Evolutionary conservation across 75 land plant species (phyloP), one percentile per base, ranked within the genome.

Genomic region (Pinus albicaulis): DNA sequence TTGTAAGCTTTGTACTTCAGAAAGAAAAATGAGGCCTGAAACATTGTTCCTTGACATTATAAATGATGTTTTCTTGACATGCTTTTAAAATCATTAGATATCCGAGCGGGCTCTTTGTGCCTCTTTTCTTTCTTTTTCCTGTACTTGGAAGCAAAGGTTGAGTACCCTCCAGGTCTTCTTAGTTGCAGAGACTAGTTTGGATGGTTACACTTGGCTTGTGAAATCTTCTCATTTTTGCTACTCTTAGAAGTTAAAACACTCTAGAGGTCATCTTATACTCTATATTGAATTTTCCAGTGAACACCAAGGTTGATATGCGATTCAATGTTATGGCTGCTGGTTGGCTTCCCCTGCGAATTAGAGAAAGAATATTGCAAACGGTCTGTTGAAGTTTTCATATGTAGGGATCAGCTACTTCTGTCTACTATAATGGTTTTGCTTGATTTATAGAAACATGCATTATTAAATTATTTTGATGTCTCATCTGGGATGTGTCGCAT

Each of bases 261-360:
- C 3, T 38, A 34, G 52, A 38, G 71, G 71, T 22, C 8, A 68
- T 19, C 71, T 68, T 68, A 68, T n/a, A 68, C 34, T 1, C 13
- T 68, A n/a, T 41, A 41, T 41, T 20, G 41, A 68, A 17, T 41
- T 41, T 75, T 74, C 15, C 88, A 95, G 99, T 97, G 78, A 97
- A 91, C 71, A 97, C 98, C 1, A 97, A 97, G 85, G 99, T 97
- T 62, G 99, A 97, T 82, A 97, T 97, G 99, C 95, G 99, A 23
- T 97, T 97, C 82, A 92, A 97, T 77, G 98, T 97, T 7, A 88
- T 89, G 80, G 79, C 76, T 72, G 99, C 99, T 55, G 71, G 89
- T 76, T 97, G 99, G 99, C 79, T 97, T 31, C 86, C 93, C 60
- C 85, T 89, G 56, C 73, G 93, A 62, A 64, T 97, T 74, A 86